A percentile compares a stretch with the other conserved stretches of the same genome.
phyloP scores from a whole-genome alignment of 75 land plant species.

The Larix kaempferi region DNA sequence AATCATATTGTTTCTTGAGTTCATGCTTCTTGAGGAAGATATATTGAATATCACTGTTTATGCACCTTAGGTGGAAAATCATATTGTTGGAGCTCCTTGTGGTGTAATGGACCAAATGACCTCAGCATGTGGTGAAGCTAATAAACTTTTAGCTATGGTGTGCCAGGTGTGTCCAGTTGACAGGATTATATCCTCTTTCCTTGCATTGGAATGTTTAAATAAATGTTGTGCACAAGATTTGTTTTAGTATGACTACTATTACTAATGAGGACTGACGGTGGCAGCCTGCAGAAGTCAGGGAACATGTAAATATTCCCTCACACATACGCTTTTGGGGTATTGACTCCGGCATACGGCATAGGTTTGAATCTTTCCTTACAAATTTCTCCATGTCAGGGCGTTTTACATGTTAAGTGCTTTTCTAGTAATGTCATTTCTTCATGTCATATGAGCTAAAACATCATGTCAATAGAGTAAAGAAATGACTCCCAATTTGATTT shows the following conservation, averaged over 20 bases:
- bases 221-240: not conserved
- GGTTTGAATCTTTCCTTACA: conserved; percentile 34
- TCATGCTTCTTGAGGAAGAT: conserved; percentile 1
- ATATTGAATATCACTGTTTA: not conserved
- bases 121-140: conserved; percentile 94
- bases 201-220: not conserved
- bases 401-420: not conserved
- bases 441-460: not conserved
- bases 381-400: not conserved
- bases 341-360: conserved; percentile 98
- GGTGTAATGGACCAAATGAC: conserved; percentile 99
- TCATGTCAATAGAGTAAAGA: not conserved
- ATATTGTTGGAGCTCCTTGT: conserved; percentile 97
- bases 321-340: conserved; percentile 95
- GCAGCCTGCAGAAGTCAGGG: conserved; percentile 96
- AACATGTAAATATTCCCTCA: conserved; percentile 77
- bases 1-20: conserved; percentile 65
- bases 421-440: too few relatives aligned
- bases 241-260: conserved; percentile 36
- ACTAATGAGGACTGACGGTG: not conserved
- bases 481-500: not conserved
- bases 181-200: not conserved
- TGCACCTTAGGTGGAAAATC: conserved; percentile 81
- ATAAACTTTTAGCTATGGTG: conserved; percentile 95
- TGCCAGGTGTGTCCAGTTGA: conserved; percentile 71